Evolutionary conservation across 176 grass and related monocot species (phyloP).

Genomic region (Luzula sylvatica): DNA sequence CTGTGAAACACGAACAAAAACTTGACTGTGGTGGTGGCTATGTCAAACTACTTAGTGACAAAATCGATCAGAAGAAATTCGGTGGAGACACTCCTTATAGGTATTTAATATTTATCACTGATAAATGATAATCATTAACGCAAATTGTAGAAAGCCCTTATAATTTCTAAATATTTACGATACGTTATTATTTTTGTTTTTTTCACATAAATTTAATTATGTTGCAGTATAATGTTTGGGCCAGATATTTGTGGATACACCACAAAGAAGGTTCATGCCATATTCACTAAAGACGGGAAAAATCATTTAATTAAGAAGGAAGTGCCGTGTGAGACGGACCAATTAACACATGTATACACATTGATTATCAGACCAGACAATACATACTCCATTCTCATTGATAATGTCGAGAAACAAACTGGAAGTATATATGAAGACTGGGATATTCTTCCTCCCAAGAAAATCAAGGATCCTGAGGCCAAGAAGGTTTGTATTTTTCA

Average conservation of each 20-base stretch:
- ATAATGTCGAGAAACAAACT: constrained; percentile 68
- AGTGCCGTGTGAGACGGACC: constrained; percentile 77
- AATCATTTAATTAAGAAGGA: constrained; percentile 94
- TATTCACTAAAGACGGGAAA: constrained; percentile 56
- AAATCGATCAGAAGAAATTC: constrained; percentile 94
- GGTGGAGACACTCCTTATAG: constrained; percentile 89
- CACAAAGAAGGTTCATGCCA: constrained; percentile 63
- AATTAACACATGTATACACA: constrained; percentile 76
- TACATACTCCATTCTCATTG: constrained; percentile 84
- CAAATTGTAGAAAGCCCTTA: no score
- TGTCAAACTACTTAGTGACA: constrained; percentile 70
- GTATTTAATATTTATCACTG: no score
- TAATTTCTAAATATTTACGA: no score
- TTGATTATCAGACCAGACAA: constrained; percentile 70
- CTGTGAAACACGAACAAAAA: constrained; percentile 95
- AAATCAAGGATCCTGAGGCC: constrained; percentile 75
- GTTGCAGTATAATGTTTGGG: constrained; percentile 61
- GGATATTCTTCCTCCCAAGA: constrained; percentile 78
- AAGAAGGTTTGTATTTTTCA: constrained; percentile 39
- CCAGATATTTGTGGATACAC: constrained; percentile 50
- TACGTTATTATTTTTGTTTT: no score
- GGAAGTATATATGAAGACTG: constrained; percentile 73
- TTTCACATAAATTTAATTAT: no score
- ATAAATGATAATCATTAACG: no score
- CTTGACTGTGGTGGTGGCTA: constrained; percentile 92